These are phyloP conservation scores for Macrolepiota albuminosa DNA, from an alignment of 768 basidiomycete species.

Conservation along the genomic window DNA sequence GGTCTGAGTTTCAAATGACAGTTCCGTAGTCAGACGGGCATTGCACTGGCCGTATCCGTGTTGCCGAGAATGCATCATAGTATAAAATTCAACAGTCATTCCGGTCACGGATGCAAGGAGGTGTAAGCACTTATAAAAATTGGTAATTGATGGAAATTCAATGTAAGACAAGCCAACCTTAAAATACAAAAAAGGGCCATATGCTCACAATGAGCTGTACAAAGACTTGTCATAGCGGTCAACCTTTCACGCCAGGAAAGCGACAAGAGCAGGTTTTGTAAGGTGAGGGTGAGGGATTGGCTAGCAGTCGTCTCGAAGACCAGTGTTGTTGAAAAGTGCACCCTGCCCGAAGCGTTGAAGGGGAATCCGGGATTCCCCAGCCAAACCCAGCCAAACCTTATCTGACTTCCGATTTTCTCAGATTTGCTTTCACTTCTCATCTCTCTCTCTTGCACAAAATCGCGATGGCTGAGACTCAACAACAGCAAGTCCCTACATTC, in stretches of 20 bases:
- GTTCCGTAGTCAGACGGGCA: neutral
- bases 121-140: neutral
- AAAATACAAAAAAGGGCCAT: neutral
- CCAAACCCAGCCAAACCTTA: conserved; percentile 32
- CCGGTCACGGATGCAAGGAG: too few species aligned
- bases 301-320: neutral
- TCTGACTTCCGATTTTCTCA: conserved; percentile 27
- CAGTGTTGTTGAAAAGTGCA: neutral
- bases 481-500: conserved; percentile 71
- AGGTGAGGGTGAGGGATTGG: neutral
- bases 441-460: conserved; percentile 9
- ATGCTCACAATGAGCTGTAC: neutral
- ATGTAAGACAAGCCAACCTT: neutral
- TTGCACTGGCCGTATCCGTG: neutral
- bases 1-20: neutral
- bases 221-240: neutral
- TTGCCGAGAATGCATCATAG: neutral
- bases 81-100: neutral
- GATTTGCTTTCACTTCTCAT: conserved; percentile 20
- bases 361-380: conserved; percentile 31
- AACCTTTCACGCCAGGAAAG: neutral
- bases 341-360: neutral
- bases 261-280: neutral
- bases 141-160: neutral
- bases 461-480: conserved; percentile 25